These are phyloP conservation scores for Diaporthe helianthi DNA, from an alignment of 2,329 filamentous ascomycete genomes.

Conservation along the genomic window DNA sequence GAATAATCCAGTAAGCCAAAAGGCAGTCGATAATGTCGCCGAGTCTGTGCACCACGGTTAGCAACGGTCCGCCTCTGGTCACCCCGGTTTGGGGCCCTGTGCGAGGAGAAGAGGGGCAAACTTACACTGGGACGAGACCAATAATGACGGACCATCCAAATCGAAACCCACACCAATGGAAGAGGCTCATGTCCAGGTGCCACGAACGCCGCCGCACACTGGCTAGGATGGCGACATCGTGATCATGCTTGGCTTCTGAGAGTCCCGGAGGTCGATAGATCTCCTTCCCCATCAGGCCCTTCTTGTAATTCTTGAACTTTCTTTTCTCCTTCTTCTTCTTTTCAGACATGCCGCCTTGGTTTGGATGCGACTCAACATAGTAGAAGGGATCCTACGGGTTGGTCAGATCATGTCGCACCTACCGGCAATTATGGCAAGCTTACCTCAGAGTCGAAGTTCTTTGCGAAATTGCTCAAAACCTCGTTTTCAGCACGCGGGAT, in stretches of 20 bases:
- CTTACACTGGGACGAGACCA: constrained; percentile 81
- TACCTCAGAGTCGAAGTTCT: constrained; percentile 40
- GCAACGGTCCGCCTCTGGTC: neutral
- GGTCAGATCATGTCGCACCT: neutral
- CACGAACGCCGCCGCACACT: constrained; percentile 88
- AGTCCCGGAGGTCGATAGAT: constrained; percentile 71
- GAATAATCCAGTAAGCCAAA: constrained; percentile 75
- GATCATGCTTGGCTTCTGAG: constrained; percentile 57
- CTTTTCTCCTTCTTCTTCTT: constrained; percentile 29
- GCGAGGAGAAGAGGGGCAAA: constrained; percentile 48
- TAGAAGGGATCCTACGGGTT: constrained; percentile 82
- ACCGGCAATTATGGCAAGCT: neutral
- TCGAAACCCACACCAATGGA: constrained; percentile 79
- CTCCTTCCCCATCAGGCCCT: constrained; percentile 61
- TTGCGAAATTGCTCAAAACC: constrained; percentile 10
- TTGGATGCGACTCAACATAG: constrained; percentile 78
- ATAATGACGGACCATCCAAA: constrained; percentile 93
- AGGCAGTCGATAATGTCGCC: constrained; percentile 79
- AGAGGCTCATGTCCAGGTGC: constrained; percentile 82
- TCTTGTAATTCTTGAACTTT: constrained; percentile 84
- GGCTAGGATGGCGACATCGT: constrained; percentile 84
- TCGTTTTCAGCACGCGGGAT: neutral
- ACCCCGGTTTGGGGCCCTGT: neutral
- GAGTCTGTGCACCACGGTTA: constrained; percentile 54
- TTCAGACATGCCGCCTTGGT: constrained; percentile 58